Evolutionary conservation across 2,329 filamentous ascomycete species (phyloP).

Genomic region (Fusarium sp.): DNA sequence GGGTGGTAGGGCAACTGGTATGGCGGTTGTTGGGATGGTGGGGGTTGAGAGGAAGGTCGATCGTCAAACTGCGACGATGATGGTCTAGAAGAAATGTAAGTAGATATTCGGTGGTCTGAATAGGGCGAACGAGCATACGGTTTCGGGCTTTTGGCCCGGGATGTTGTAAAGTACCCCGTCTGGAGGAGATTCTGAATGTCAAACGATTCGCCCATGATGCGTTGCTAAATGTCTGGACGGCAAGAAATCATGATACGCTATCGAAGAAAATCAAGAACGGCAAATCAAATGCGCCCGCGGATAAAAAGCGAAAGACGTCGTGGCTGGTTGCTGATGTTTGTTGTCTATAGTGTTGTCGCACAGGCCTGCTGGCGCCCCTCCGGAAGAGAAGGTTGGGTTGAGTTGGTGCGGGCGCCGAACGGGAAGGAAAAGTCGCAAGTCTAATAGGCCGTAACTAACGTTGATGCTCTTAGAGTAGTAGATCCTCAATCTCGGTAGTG

Average conservation of each 20-base stretch:
- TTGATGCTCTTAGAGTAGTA: constrained; percentile 7
- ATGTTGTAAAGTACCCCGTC: constrained; percentile 67
- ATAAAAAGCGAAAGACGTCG: constrained; percentile 19
- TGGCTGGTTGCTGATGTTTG: constrained; percentile 31
- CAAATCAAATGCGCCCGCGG: constrained; percentile 26
- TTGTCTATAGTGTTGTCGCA: constrained; percentile 44
- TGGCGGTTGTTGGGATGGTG: constrained; percentile 27
- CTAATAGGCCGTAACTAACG: constrained; percentile 13
- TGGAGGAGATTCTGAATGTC: constrained; percentile 64
- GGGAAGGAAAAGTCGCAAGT: constrained; percentile 18
- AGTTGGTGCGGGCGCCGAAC: constrained; percentile 26
- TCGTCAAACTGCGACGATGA: constrained; percentile 40
- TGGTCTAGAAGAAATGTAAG: constrained; percentile 42
- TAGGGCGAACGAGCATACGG: constrained; percentile 44
- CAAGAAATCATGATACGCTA: constrained; percentile 45
- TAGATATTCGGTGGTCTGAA: not conserved
- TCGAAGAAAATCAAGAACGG: constrained; percentile 26
- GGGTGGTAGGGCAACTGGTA: constrained; percentile 42
- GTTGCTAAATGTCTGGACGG: constrained; percentile 37
- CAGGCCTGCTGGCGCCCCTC: constrained; percentile 40
- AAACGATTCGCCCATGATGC: constrained; percentile 61
- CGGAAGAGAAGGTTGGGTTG: constrained; percentile 18
- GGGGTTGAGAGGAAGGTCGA: constrained; percentile 37
- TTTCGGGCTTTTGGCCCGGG: constrained; percentile 57
- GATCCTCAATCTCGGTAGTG: constrained; percentile 24